Evolutionary conservation across 768 basidiomycete genomes (phyloP).

Genomic region (Naganishia vaughanmartiniae): DNA sequence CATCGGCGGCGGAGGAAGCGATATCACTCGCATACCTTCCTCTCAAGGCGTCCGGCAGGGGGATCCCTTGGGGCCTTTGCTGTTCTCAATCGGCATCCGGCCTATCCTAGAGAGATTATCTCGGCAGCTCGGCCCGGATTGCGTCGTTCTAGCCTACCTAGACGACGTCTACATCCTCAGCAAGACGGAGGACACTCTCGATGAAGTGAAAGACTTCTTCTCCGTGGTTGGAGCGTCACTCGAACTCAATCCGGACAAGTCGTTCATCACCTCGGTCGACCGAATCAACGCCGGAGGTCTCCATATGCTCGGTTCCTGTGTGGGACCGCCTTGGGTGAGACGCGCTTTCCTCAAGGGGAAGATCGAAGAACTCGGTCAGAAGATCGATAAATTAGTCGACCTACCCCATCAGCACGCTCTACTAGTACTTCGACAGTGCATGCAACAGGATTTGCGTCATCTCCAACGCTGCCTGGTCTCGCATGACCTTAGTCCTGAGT

Average conservation of each 20-base stretch:
- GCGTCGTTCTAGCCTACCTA: conserved; percentile 33
- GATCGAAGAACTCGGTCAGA: conserved; percentile 5
- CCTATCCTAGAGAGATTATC: conserved; percentile 26
- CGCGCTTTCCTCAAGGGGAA: conserved; percentile 1
- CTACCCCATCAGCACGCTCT: too few species aligned
- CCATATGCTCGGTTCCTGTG: conserved; percentile 4
- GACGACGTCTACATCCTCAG: too few species aligned
- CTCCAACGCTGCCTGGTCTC: not conserved
- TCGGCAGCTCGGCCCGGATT: conserved; percentile 24
- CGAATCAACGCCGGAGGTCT: conserved; percentile 7
- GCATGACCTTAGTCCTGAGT: not conserved
- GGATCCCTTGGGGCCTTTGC: conserved; percentile 35
- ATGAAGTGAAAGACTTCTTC: conserved; percentile 21
- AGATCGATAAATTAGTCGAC: conserved; percentile 8
- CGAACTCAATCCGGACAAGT: conserved; percentile 28
- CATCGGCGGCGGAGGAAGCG: not conserved
- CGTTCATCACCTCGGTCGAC: conserved; percentile 3
- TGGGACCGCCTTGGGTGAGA: conserved; percentile 4
- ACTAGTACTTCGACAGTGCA: too few species aligned
- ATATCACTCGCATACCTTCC: not conserved
- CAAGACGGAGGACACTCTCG: conserved; percentile 9
- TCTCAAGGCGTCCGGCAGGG: conserved; percentile 39
- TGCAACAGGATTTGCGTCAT: too few species aligned
- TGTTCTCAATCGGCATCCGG: conserved; percentile 32
- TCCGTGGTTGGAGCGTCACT: not conserved